phyloP scores from a whole-genome alignment of 805 yeast genomes.

The Ogataea nitratoaversa region DNA sequence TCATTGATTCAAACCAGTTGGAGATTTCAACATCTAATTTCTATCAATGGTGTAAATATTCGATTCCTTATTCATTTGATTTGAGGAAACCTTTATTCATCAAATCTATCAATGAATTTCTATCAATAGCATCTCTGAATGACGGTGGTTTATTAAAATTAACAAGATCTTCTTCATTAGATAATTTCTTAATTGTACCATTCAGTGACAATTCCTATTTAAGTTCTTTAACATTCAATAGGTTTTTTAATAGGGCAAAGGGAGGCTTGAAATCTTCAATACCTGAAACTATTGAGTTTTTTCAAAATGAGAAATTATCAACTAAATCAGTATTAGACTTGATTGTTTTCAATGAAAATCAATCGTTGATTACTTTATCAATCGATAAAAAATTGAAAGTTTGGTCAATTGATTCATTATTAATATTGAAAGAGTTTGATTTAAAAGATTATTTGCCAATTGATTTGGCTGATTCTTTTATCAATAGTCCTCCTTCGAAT shows the following conservation, averaged over 20 bases:
- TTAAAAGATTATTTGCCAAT: slow-evolving; percentile 22
- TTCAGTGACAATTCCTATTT: slow-evolving; percentile 54
- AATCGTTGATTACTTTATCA: slow-evolving; percentile 46
- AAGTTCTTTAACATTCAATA: slow-evolving; percentile 28
- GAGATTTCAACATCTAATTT: slow-evolving; percentile 24
- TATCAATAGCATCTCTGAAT: slow-evolving; percentile 53
- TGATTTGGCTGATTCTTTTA: slow-evolving; percentile 14
- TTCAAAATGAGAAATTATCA: slow-evolving; percentile 19
- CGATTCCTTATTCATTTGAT: slow-evolving; percentile 64
- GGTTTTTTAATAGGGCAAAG: slow-evolving; percentile 17
- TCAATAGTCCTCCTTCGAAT: slow-evolving; percentile 19
- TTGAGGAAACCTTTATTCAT: slow-evolving; percentile 52
- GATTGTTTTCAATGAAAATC: slow-evolving; percentile 7
- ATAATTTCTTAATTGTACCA: slow-evolving; percentile 21
- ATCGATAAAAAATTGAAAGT: slow-evolving; percentile 51
- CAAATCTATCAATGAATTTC: slow-evolving; percentile 38
- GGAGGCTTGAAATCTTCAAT: not conserved
- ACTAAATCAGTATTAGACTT: slow-evolving; percentile 21
- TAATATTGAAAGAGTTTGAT: slow-evolving; percentile 15
- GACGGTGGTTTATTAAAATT: slow-evolving; percentile 78
- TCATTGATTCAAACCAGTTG: slow-evolving; percentile 12
- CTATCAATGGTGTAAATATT: slow-evolving; percentile 60
- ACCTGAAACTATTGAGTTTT: slow-evolving; percentile 16
- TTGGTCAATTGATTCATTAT: slow-evolving; percentile 49
- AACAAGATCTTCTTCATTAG: slow-evolving; percentile 25